These are phyloP conservation scores for Phallus indusiatus DNA, from an alignment of 768 basidiomycete species.

Conservation along the genomic window DNA sequence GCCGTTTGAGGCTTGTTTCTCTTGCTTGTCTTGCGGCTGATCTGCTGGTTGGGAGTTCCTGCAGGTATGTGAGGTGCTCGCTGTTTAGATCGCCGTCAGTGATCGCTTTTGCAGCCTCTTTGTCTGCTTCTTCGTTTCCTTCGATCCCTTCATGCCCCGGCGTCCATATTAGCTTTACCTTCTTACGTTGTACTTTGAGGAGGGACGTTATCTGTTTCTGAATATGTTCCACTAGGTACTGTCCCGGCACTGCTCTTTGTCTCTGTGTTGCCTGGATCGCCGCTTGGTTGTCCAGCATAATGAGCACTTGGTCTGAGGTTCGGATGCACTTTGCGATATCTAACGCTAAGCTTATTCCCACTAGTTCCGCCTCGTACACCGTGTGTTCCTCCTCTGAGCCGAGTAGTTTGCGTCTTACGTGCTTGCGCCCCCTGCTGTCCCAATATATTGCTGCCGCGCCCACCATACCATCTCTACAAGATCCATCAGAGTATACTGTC, in stretches of 20 bases:
- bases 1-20: too few species aligned
- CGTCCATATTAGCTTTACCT: constrained; percentile 4
- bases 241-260: background rate
- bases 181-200: too few species aligned
- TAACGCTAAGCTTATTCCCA: background rate
- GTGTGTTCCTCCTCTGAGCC: background rate
- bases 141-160: constrained; percentile 11
- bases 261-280: background rate
- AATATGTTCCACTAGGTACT: constrained; percentile 9
- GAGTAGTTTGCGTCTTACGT: too few species aligned
- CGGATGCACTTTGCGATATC: background rate
- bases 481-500: constrained; percentile 1
- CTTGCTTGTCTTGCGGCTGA: too few species aligned
- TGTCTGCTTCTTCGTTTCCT: constrained; percentile 11
- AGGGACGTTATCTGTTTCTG: background rate
- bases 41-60: too few species aligned
- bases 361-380: constrained; percentile 2
- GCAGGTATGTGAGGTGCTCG: background rate
- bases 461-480: constrained; percentile 5
- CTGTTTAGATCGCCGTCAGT: background rate
- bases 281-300: constrained; percentile 11
- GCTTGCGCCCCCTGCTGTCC: background rate
- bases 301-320: background rate
- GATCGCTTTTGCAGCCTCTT: constrained; percentile 10
- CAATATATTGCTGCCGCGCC: constrained; percentile 10